Evolutionary conservation across 2,329 filamentous ascomycete genomes (phyloP), one percentile per base, ranked within the genome.

Genomic region (Falciphora oryzae): DNA sequence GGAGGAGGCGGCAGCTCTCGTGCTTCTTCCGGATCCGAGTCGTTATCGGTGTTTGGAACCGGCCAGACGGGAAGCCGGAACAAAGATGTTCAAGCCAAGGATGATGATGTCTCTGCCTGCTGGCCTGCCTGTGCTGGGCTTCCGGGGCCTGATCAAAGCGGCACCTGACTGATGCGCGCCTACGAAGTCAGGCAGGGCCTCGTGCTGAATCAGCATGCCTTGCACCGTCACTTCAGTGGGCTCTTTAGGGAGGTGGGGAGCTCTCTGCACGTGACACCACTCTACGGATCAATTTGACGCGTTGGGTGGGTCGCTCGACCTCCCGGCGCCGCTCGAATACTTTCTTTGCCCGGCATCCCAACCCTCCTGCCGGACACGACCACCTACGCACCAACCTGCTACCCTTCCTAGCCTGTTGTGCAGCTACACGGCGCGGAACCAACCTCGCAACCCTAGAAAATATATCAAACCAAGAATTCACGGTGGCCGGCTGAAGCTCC

Each of bases 291-390:
- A 53, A 53, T 53, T 53, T 25, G 61, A 63, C 61, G 61, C 61
- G 61, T 63, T 57, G 56, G 53, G 61, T 63, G 61, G 61, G 56
- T 57, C 56, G 58, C 31, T 63, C 61, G 18, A 63, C 61, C 29
- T 58, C 28, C 22, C 22, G 44, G 44, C 44, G 44, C 44, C 44
- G n/a, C 44, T n/a, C 14, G 18, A 53, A 53, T 22, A 53, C 44
- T 53, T 53, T 53, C 44, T 50, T 25, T n/a, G 44, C 18, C 11
- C 44, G n/a, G 44, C 18, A 53, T 53, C 44, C 44, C 44, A n/a
- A 25, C 44, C 44, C 44, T 22, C 44, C 44, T n/a, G n/a, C 22
- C 7, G 16, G 38, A 18, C 38, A n/a, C 44, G 8, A 53, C 44
- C 18, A 53, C 44, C 7, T 5, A 3, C 44, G 6, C n/a, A 53